Evolutionary conservation across 805 yeast species (phyloP).

Genomic region (Candida incommunis): DNA sequence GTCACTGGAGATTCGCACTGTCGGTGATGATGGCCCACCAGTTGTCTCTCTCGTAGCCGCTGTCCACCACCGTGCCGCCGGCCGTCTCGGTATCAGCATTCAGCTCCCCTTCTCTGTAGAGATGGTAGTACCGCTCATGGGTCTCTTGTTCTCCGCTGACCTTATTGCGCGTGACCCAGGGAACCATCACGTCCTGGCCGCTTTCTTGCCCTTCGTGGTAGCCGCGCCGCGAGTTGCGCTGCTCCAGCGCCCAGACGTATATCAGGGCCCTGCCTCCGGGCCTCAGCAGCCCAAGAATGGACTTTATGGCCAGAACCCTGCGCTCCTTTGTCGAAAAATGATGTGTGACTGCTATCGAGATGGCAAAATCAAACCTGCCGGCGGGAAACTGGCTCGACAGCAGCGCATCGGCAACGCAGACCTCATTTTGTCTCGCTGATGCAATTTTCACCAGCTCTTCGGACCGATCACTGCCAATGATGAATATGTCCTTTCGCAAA

Average conservation of each 20-base stretch:
- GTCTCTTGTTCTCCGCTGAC: slow-evolving; percentile 27
- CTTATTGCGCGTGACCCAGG: slow-evolving; percentile 70
- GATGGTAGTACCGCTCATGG: slow-evolving; percentile 75
- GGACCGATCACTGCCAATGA: slow-evolving; percentile 47
- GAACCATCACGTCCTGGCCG: slow-evolving; percentile 88
- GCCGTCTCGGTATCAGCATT: slow-evolving; percentile 55
- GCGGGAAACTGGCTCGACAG: slow-evolving; percentile 41
- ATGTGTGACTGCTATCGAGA: slow-evolving; percentile 90
- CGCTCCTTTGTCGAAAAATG: slow-evolving; percentile 82
- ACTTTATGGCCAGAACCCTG: slow-evolving; percentile 58
- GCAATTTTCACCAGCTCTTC: slow-evolving; percentile 23
- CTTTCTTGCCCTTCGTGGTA: slow-evolving; percentile 73
- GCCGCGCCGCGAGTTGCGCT: slow-evolving; percentile 74
- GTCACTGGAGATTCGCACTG: neutral
- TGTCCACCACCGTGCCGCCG: slow-evolving; percentile 49
- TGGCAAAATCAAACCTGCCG: slow-evolving; percentile 61
- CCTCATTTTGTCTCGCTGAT: slow-evolving; percentile 55
- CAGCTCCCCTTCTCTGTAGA: slow-evolving; percentile 75
- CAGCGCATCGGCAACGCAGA: slow-evolving; percentile 73
- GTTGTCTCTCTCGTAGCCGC: slow-evolving; percentile 87
- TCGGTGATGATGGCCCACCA: slow-evolving; percentile 57
- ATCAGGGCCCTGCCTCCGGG: slow-evolving; percentile 58
- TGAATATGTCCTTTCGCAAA: slow-evolving; percentile 50
- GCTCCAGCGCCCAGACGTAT: slow-evolving; percentile 97
- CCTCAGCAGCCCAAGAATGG: slow-evolving; percentile 46